Evolutionary conservation across 2,329 filamentous ascomycete species (phyloP).

Genomic region (Epichloe amarillans): DNA sequence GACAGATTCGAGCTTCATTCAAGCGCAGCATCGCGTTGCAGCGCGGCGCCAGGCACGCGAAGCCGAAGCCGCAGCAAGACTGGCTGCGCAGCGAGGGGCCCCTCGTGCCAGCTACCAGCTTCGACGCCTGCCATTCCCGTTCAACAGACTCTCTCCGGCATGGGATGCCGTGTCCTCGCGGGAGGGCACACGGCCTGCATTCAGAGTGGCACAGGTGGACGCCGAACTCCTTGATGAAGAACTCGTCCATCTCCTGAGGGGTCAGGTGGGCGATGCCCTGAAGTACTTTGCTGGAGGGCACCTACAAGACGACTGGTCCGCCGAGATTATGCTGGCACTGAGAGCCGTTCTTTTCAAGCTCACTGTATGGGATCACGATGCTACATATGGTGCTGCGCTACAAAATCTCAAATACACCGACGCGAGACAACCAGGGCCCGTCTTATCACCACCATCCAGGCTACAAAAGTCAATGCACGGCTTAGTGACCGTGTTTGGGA

Average conservation of each 20-base stretch:
- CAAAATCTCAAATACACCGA: slow-evolving; percentile 89
- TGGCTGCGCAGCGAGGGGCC: slow-evolving; percentile 35
- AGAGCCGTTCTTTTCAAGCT: slow-evolving; percentile 82
- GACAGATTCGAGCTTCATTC: slow-evolving; percentile 59
- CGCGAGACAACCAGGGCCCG: slow-evolving; percentile 51
- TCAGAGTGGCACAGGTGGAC: slow-evolving; percentile 91
- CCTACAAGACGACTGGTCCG: slow-evolving; percentile 72
- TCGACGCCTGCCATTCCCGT: slow-evolving; percentile 46
- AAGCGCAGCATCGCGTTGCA: slow-evolving; percentile 76
- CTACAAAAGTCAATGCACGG: slow-evolving; percentile 81
- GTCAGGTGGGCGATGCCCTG: slow-evolving; percentile 74
- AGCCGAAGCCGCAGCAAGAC: slow-evolving; percentile 44
- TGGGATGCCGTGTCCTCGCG: slow-evolving; percentile 64
- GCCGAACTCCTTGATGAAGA: slow-evolving; percentile 92
- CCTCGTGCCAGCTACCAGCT: slow-evolving; percentile 41
- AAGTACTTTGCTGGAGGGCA: slow-evolving; percentile 70
- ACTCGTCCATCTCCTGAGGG: slow-evolving; percentile 69
- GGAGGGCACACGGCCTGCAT: slow-evolving; percentile 70
- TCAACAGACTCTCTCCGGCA: slow-evolving; percentile 43
- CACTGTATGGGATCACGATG: slow-evolving; percentile 90
- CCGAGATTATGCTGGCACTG: slow-evolving; percentile 70
- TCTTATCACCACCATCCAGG: slow-evolving; percentile 56
- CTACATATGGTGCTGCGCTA: slow-evolving; percentile 83
- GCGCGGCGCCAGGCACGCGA: slow-evolving; percentile 69
- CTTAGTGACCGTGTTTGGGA: slow-evolving; percentile 70